These are phyloP conservation scores for Quercus alba DNA, from an alignment of 306 rosid species.

Conservation along the genomic window DNA sequence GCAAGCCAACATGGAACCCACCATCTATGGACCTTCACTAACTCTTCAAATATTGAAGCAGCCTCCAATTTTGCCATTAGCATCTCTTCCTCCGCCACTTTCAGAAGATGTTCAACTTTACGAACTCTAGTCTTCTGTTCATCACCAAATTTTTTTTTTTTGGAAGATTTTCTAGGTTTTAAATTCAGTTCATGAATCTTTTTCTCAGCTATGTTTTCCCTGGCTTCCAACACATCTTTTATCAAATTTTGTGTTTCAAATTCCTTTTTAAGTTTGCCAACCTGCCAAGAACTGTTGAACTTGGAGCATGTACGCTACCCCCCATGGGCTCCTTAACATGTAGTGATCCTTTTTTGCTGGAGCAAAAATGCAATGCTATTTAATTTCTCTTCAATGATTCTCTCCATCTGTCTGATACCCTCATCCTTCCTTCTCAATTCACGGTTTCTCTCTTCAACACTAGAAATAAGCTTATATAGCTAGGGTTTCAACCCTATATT, in stretches of 20 bases:
- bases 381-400: slow-evolving; percentile 10
- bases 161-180: too few relatives aligned
- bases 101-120: too few relatives aligned
- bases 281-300: slow-evolving; percentile 4
- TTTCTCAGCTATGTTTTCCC: background rate
- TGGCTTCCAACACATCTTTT: slow-evolving; percentile 24
- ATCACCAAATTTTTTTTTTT: too few relatives aligned
- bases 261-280: slow-evolving; percentile 17
- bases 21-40: too few relatives aligned
- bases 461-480: background rate
- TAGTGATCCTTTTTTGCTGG: background rate
- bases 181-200: too few relatives aligned
- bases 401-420: slow-evolving; percentile 9
- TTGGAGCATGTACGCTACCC: background rate
- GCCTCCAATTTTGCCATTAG: too few relatives aligned
- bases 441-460: background rate
- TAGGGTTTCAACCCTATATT: too few relatives aligned
- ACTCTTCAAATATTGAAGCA: too few relatives aligned
- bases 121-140: too few relatives aligned
- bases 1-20: too few relatives aligned
- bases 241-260: slow-evolving; percentile 12
- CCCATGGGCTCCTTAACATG: background rate
- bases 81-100: too few relatives aligned
- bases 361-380: background rate
- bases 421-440: slow-evolving; percentile 14